Evolutionary conservation across 495 filamentous ascomycete genomes (phyloP).

Genomic region (Trichoderma orchidacearum): DNA sequence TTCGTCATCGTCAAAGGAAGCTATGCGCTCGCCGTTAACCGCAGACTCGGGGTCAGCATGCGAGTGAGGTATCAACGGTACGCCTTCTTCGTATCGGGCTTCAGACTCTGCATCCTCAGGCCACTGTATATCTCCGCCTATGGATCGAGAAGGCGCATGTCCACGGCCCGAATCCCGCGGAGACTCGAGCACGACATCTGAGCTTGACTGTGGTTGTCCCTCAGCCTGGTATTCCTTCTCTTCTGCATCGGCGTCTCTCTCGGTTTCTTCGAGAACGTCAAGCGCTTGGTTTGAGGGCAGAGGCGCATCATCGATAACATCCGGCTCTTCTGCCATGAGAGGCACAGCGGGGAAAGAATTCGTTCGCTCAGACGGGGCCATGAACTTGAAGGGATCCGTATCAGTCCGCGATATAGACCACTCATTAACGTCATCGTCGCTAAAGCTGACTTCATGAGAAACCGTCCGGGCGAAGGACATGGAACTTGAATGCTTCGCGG

Average conservation of each 20-base stretch:
- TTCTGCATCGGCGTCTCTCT: conserved; percentile 16
- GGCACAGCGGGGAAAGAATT: conserved; percentile 51
- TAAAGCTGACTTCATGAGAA: conserved; percentile 37
- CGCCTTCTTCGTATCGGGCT: conserved; percentile 44
- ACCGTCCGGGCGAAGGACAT: conserved; percentile 40
- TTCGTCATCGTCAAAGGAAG: conserved; percentile 24
- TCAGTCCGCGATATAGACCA: conserved; percentile 33
- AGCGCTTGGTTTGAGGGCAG: conserved; percentile 27
- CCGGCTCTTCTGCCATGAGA: conserved; percentile 15
- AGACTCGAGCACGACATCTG: background rate
- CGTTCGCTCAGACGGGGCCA: conserved; percentile 37
- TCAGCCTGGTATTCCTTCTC: conserved; percentile 14
- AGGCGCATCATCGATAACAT: conserved; percentile 11
- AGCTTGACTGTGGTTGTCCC: background rate
- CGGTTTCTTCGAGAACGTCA: conserved; percentile 22
- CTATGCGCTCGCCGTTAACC: background rate
- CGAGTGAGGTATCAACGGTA: conserved; percentile 36
- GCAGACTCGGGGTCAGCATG: conserved; percentile 7
- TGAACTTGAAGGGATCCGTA: conserved; percentile 41
- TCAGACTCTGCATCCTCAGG: conserved; percentile 21
- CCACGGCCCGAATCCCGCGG: background rate
- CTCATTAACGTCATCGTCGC: conserved; percentile 39
- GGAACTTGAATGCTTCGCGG: conserved; percentile 33
- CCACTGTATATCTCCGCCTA: conserved; percentile 22
- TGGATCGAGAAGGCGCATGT: background rate